Conservation (phyloP, 108 stramenopile genomes). For the Fistulifera pelliculosa region DNA sequence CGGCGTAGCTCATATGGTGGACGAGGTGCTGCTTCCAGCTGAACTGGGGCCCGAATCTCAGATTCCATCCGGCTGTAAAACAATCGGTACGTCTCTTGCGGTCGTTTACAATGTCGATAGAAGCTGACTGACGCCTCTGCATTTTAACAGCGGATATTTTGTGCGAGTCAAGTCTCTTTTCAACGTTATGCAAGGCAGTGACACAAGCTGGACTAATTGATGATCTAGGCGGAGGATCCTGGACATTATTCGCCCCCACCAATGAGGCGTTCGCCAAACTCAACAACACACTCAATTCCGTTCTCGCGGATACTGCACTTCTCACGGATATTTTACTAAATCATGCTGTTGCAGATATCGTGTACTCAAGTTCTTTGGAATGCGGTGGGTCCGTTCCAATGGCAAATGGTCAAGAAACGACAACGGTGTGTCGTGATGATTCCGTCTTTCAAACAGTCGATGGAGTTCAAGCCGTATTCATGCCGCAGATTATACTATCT, state of each 20-base stretch:
- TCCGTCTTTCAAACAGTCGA: conserved; percentile 5
- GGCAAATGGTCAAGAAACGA: conserved; percentile 4
- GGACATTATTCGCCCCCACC: conserved; percentile 13
- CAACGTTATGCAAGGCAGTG: not conserved
- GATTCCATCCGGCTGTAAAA: no score
- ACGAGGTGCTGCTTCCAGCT: conserved; percentile 2
- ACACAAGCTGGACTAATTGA: not conserved
- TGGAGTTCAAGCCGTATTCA: not conserved
- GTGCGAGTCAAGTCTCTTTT: not conserved
- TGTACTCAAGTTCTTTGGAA: not conserved
- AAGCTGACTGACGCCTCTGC: no score
- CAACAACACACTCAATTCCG: not conserved
- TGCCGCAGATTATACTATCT: not conserved
- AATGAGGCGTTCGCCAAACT: conserved; percentile 8
- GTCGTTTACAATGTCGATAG: no score
- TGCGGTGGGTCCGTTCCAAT: not conserved
- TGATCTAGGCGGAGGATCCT: conserved; percentile 10
- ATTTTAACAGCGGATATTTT: not conserved
- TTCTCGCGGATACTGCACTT: not conserved
- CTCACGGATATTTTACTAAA: not conserved
- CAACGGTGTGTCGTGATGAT: conserved; percentile 11
- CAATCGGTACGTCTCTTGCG: no score
- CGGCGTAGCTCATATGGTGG: conserved; percentile 1
- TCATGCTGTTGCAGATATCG: not conserved
- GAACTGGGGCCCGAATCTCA: no score